Conservation (phyloP, 352 stramenopile genomes). For the Pythium aquatile region DNA sequence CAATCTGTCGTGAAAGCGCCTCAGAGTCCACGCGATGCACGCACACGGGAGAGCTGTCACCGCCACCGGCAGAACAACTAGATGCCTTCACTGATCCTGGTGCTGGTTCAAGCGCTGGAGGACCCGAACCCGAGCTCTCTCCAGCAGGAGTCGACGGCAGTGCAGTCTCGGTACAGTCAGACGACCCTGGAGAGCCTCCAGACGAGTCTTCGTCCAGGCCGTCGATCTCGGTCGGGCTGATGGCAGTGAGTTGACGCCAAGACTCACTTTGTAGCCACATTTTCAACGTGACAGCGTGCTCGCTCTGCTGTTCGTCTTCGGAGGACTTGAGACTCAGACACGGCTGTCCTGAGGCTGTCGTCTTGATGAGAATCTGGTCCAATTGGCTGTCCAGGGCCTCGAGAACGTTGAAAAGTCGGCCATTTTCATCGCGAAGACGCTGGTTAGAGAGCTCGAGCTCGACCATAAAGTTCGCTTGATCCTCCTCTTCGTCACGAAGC, state of each 20-base stretch:
- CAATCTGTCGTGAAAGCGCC: slow-evolving; percentile 59
- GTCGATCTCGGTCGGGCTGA: slow-evolving; percentile 4
- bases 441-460: slow-evolving; percentile 42
- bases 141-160: background rate
- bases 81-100: background rate
- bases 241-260: slow-evolving; percentile 23
- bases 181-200: slow-evolving; percentile 1
- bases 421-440: slow-evolving; percentile 49
- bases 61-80: background rate
- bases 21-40: slow-evolving; percentile 61
- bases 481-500: slow-evolving; percentile 6
- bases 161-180: background rate
- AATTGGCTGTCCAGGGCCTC: slow-evolving; percentile 47
- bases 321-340: slow-evolving; percentile 31
- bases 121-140: background rate
- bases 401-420: slow-evolving; percentile 44
- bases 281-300: slow-evolving; percentile 36
- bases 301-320: slow-evolving; percentile 6
- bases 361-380: slow-evolving; percentile 43
- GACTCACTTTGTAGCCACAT: slow-evolving; percentile 54
- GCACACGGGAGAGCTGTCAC: slow-evolving; percentile 25
- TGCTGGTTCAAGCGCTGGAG: background rate
- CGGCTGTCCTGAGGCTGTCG: slow-evolving; percentile 33
- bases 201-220: background rate
- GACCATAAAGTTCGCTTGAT: slow-evolving; percentile 11